phyloP scores from a whole-genome alignment of 768 basidiomycete species.

The Termitomyces sp. region DNA sequence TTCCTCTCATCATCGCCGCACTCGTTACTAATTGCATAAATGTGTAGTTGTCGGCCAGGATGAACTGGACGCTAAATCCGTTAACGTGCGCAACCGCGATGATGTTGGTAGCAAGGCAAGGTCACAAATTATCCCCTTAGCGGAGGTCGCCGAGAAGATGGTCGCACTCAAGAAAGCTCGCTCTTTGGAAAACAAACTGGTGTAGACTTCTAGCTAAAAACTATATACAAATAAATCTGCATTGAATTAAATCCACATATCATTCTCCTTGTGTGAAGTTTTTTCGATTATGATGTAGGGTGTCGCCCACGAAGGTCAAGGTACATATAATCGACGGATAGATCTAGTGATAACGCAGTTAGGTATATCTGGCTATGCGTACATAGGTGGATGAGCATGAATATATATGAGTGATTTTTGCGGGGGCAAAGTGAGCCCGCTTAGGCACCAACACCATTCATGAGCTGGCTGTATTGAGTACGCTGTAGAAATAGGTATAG shows the following conservation, averaged over 20 bases:
- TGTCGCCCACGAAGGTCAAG: conserved; percentile 1
- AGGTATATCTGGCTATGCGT: conserved; percentile 6
- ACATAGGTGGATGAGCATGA: not conserved
- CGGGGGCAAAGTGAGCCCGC: too few relatives aligned
- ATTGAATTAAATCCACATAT: conserved; percentile 4
- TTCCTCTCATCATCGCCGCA: not conserved
- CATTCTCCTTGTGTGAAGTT: not conserved
- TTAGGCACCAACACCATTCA: conserved; percentile 26
- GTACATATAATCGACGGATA: not conserved
- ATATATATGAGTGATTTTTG: conserved; percentile 1
- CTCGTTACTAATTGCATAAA: not conserved
- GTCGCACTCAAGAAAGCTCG: conserved; percentile 61
- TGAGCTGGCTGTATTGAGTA: conserved; percentile 36
- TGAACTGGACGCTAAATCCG: conserved; percentile 81
- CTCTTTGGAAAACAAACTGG: conserved; percentile 35
- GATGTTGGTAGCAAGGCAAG: conserved; percentile 84
- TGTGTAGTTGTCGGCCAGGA: conserved; percentile 88
- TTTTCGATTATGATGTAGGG: not conserved
- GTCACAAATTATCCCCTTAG: conserved; percentile 71
- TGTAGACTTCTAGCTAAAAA: not conserved
- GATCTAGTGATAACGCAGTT: not conserved
- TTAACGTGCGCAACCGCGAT: conserved; percentile 95
- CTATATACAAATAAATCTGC: not conserved
- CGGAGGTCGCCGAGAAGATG: conserved; percentile 67
- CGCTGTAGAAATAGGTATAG: conserved; percentile 25